phyloP scores from a whole-genome alignment of 352 stramenopile species.

The Pythium brachiatum region DNA sequence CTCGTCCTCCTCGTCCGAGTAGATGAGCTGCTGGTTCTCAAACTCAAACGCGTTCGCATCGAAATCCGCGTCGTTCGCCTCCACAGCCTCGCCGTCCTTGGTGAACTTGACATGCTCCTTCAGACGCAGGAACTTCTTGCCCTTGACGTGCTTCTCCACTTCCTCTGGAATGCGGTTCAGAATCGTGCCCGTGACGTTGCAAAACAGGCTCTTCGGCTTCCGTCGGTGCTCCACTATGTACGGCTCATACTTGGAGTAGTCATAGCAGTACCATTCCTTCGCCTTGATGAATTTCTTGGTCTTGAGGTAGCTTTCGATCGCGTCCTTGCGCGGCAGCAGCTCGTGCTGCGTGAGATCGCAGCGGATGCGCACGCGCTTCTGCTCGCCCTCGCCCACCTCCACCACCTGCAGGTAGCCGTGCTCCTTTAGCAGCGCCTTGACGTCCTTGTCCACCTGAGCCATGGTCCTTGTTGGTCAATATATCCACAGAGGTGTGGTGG shows the following conservation, averaged over 20 bases:
- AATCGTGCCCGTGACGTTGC: slow-evolving; percentile 80
- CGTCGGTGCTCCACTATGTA: slow-evolving; percentile 87
- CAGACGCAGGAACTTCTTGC: slow-evolving; percentile 82
- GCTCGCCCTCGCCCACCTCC: slow-evolving; percentile 40
- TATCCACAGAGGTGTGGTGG: neutral
- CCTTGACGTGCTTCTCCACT: slow-evolving; percentile 88
- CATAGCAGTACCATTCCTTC: slow-evolving; percentile 86
- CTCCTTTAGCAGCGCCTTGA: slow-evolving; percentile 43
- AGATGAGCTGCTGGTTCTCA: slow-evolving; percentile 70
- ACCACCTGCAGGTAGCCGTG: slow-evolving; percentile 59
- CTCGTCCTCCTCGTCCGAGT: slow-evolving; percentile 63
- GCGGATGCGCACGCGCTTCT: slow-evolving; percentile 54
- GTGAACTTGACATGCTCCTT: slow-evolving; percentile 70
- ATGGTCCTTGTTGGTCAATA: neutral
- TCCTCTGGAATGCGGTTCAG: slow-evolving; percentile 89
- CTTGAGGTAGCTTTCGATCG: slow-evolving; percentile 61
- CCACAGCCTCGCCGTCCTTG: slow-evolving; percentile 26
- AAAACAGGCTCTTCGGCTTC: slow-evolving; percentile 83
- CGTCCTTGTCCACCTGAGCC: slow-evolving; percentile 30
- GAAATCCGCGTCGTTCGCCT: slow-evolving; percentile 50
- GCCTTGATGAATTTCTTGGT: slow-evolving; percentile 84
- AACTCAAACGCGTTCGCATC: slow-evolving; percentile 83
- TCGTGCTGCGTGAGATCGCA: slow-evolving; percentile 80
- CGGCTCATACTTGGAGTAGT: slow-evolving; percentile 90
- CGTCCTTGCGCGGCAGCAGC: slow-evolving; percentile 58